Percentiles rank a stretch among this genome's conserved stretches.
phyloP scores from a whole-genome alignment of 768 basidiomycete species.

The Lactarius hatsudake region DNA sequence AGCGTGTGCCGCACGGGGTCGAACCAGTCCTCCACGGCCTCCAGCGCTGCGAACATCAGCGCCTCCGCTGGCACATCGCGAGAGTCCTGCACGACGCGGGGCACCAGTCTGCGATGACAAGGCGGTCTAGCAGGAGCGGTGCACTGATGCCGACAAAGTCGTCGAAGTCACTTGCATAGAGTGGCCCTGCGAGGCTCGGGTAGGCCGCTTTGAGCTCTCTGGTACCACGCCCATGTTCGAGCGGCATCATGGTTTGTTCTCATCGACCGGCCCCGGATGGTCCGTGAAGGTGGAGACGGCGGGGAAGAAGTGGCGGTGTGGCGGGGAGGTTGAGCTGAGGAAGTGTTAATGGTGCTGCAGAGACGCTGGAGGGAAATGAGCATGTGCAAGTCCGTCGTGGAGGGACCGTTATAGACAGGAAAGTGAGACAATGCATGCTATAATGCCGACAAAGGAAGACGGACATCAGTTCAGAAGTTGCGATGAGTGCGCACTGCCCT shows the following conservation, averaged over 20 bases:
- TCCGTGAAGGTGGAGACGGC: slow-evolving; percentile 61
- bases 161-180: slow-evolving; percentile 63
- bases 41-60: slow-evolving; percentile 37
- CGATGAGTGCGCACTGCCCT: slow-evolving; percentile 31
- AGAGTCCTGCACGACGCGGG: slow-evolving; percentile 37
- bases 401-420: slow-evolving; percentile 39
- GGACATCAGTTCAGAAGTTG: not conserved
- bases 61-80: slow-evolving; percentile 33
- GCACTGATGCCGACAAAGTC: slow-evolving; percentile 69
- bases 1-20: slow-evolving; percentile 46
- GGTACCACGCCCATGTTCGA: slow-evolving; percentile 33
- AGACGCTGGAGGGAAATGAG: slow-evolving; percentile 75
- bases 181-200: slow-evolving; percentile 54
- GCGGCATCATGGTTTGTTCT: slow-evolving; percentile 32
- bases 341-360: slow-evolving; percentile 59
- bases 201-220: slow-evolving; percentile 61
- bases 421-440: slow-evolving; percentile 67
- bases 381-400: slow-evolving; percentile 54
- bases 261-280: slow-evolving; percentile 34
- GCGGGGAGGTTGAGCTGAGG: slow-evolving; percentile 21
- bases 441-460: not conserved
- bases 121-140: slow-evolving; percentile 72
- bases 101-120: slow-evolving; percentile 78
- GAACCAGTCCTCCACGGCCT: slow-evolving; percentile 34
- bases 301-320: slow-evolving; percentile 55